phyloP scores from a whole-genome alignment of 2,329 filamentous ascomycete genomes.

The Neonectria coccinea region DNA sequence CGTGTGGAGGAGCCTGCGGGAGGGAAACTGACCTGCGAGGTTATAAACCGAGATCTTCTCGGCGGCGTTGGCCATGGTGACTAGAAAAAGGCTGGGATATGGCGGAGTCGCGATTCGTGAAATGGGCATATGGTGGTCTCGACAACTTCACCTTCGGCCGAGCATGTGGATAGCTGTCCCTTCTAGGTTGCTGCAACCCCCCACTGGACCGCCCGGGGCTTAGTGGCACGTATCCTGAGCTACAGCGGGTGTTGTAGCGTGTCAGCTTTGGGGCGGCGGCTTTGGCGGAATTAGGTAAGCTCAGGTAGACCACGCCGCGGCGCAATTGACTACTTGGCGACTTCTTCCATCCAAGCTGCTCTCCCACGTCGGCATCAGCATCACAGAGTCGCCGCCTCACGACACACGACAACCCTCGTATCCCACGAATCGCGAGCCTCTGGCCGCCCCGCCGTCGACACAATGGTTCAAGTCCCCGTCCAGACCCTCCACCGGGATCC shows the following conservation, averaged over 20 bases:
- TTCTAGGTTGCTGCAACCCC: conserved; percentile 4
- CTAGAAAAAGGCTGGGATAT: conserved; percentile 7
- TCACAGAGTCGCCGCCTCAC: conserved; percentile 22
- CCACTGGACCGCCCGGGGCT: conserved; percentile 4
- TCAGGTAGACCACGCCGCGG: conserved; percentile 17
- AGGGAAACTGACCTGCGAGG: conserved; percentile 64
- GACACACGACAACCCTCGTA: conserved; percentile 31
- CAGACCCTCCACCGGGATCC: conserved; percentile 99
- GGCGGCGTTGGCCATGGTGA: conserved; percentile 49
- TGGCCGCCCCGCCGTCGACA: conserved; percentile 32
- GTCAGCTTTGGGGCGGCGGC: neutral
- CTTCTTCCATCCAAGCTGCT: conserved; percentile 14
- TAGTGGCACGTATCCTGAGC: conserved; percentile 3
- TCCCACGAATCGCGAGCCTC: conserved; percentile 25
- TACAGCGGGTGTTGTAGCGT: neutral
- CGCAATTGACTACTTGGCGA: conserved; percentile 30
- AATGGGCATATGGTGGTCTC: conserved; percentile 18
- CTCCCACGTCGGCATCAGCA: conserved; percentile 17
- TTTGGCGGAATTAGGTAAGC: conserved; percentile 26
- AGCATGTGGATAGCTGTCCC: conserved; percentile 28
- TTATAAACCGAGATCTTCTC: conserved; percentile 76
- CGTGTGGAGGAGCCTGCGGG: neutral
- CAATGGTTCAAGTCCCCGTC: conserved; percentile 85
- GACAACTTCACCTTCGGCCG: conserved; percentile 21
- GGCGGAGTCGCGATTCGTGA: conserved; percentile 18